These are phyloP conservation scores for Loxodes magnus DNA, from an alignment of 73 alveolate genomes.

Conservation along the genomic window DNA sequence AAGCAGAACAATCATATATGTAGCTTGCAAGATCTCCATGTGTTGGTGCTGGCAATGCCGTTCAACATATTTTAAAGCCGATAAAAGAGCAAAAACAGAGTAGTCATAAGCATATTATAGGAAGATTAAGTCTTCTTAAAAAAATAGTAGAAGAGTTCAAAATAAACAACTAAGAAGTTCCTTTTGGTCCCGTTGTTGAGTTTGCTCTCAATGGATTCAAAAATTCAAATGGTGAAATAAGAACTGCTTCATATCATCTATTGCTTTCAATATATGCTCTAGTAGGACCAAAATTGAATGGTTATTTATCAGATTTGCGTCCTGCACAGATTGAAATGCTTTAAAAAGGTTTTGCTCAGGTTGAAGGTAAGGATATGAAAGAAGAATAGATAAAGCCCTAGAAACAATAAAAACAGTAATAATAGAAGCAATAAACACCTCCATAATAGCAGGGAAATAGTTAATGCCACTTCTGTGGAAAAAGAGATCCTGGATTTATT, in stretches of 20 bases:
- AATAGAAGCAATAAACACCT: conserved; percentile 28
- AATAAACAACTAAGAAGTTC: conserved; percentile 64
- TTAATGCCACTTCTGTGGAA: conserved; percentile 73
- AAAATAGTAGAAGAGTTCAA: conserved; percentile 61
- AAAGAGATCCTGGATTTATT: conserved; percentile 50
- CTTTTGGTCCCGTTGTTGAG: conserved; percentile 58
- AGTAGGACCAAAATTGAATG: conserved; percentile 70
- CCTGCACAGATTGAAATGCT: conserved; percentile 59
- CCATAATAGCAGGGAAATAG: conserved; percentile 30
- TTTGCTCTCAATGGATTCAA: conserved; percentile 73
- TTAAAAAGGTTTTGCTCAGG: not conserved
- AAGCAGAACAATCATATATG: conserved; percentile 72
- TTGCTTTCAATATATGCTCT: conserved; percentile 66
- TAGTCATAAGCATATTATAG: conserved; percentile 71
- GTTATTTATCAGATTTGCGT: conserved; percentile 58
- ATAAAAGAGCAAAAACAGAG: conserved; percentile 31
- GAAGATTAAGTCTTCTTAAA: conserved; percentile 64
- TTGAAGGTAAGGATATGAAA: not conserved
- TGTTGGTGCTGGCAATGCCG: conserved; percentile 60
- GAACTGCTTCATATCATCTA: conserved; percentile 71
- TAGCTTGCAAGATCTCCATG: conserved; percentile 62
- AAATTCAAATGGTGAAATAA: conserved; percentile 68
- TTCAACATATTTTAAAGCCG: conserved; percentile 56
- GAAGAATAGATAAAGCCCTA: too few relatives aligned
- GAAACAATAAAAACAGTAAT: too few relatives aligned